phyloP scores from a whole-genome alignment of 257 asterid species.

The Voacanga thouarsii region DNA sequence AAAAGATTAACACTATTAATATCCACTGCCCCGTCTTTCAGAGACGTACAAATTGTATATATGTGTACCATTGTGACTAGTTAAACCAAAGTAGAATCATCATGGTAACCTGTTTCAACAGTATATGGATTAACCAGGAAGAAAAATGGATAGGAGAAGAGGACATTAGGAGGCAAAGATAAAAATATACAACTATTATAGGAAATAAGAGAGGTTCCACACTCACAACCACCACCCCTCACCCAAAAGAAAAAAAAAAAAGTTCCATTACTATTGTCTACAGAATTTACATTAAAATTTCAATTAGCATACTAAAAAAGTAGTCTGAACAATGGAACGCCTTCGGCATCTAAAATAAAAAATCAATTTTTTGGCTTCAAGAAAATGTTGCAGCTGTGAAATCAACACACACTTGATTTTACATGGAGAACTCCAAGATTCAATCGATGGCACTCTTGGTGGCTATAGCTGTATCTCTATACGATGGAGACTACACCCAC shows the following conservation, averaged over 20 bases:
- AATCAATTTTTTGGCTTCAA: constrained; percentile 2
- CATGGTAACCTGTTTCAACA: no score
- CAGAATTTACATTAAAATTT: constrained; percentile 10
- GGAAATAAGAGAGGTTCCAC: no score
- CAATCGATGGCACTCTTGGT: no score
- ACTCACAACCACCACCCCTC: no score
- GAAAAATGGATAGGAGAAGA: no score
- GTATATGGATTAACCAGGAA: no score
- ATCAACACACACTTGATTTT: not conserved
- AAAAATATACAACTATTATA: not conserved
- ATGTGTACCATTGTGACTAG: not conserved
- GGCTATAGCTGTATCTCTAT: not conserved
- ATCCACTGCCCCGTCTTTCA: no score
- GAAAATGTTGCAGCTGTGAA: not conserved
- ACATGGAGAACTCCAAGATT: not conserved
- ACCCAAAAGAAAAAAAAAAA: no score
- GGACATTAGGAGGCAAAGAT: no score
- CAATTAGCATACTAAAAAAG: not conserved
- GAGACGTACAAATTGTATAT: no score
- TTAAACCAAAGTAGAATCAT: not conserved
- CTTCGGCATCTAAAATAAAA: constrained; percentile 3
- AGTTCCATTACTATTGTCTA: not conserved
- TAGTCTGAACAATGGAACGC: not conserved
- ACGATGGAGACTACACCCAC: not conserved
- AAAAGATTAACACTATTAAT: no score